Percentiles rank a stretch among this genome's conserved stretches.
Evolutionary conservation across 2,329 filamentous ascomycete species (phyloP).

Genomic region (Fusarium brachygibbosum): DNA sequence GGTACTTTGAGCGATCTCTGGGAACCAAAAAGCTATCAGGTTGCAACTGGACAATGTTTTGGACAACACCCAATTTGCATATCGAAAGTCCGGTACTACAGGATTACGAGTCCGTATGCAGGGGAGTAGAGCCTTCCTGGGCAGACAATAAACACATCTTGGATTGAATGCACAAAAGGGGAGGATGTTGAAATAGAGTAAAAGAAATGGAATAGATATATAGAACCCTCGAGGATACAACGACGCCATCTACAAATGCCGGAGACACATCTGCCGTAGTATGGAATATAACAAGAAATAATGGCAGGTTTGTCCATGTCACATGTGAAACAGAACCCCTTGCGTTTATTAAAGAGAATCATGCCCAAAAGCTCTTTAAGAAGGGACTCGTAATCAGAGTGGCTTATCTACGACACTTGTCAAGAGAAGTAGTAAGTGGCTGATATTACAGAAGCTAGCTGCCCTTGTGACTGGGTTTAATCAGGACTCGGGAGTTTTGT

Average conservation of each 20-base stretch:
- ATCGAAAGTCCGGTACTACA: constrained; percentile 67
- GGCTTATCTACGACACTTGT: constrained; percentile 16
- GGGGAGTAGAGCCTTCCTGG: constrained; percentile 73
- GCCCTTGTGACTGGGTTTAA: constrained; percentile 14
- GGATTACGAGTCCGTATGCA: constrained; percentile 83
- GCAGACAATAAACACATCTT: constrained; percentile 68
- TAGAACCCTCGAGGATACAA: neutral
- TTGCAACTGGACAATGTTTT: constrained; percentile 98
- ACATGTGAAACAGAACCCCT: neutral
- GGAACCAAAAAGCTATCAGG: constrained; percentile 85
- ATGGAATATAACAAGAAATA: neutral
- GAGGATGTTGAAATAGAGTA: neutral
- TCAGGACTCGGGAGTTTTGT: constrained; percentile 14
- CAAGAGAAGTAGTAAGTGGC: neutral
- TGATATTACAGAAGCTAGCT: constrained; percentile 18
- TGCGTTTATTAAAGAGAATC: neutral
- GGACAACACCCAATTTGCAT: constrained; percentile 81
- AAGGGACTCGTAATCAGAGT: constrained; percentile 39
- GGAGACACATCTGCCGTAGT: neutral
- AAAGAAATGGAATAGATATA: neutral
- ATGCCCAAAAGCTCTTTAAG: neutral
- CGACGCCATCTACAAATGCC: neutral
- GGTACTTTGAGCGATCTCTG: constrained; percentile 94
- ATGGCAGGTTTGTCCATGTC: neutral
- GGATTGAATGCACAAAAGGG: constrained; percentile 59